Evolutionary conservation across 768 basidiomycete genomes (phyloP).

Genomic region (Solioccasus polychromus): DNA sequence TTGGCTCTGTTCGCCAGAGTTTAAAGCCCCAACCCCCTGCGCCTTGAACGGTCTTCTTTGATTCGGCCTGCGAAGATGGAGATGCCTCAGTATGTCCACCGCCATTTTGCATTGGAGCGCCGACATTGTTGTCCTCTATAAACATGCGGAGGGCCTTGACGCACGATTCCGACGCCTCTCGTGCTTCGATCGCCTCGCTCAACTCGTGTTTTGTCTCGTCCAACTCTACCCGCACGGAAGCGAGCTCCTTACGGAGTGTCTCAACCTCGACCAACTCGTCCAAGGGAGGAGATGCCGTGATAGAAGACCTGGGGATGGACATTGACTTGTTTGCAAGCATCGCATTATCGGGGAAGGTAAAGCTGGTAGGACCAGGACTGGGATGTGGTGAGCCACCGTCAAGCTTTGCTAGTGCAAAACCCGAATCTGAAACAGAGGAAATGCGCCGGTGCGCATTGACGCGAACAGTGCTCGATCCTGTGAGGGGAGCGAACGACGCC

Average conservation of each 20-base stretch:
- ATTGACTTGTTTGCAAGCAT: conserved; percentile 18
- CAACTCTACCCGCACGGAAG: conserved; percentile 52
- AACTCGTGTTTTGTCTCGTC: conserved; percentile 66
- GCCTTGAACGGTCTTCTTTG: conserved; percentile 29
- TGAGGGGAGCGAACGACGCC: conserved; percentile 73
- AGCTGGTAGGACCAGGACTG: conserved; percentile 35
- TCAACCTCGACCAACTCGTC: conserved; percentile 49
- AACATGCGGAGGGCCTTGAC: conserved; percentile 80
- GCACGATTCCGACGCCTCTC: conserved; percentile 84
- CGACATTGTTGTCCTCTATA: conserved; percentile 72
- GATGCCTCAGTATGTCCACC: conserved; percentile 15
- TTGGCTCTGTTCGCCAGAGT: conserved; percentile 54
- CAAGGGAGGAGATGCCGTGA: conserved; percentile 45
- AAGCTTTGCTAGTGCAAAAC: conserved; percentile 33
- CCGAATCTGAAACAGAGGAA: conserved; percentile 72
- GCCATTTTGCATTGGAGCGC: conserved; percentile 26
- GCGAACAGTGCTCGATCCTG: conserved; percentile 47
- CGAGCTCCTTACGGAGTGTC: conserved; percentile 58
- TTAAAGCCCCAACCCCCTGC: conserved; percentile 65
- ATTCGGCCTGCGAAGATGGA: conserved; percentile 28
- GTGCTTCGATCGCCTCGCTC: conserved; percentile 75
- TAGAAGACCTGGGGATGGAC: conserved; percentile 40
- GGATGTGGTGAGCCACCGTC: conserved; percentile 30
- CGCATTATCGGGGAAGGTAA: conserved; percentile 33
- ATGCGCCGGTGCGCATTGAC: conserved; percentile 61